Percentiles rank a stretch among this genome's conserved stretches.
Evolutionary conservation across 306 rosid species (phyloP).

Genomic region (Trichosanthes truncata): DNA sequence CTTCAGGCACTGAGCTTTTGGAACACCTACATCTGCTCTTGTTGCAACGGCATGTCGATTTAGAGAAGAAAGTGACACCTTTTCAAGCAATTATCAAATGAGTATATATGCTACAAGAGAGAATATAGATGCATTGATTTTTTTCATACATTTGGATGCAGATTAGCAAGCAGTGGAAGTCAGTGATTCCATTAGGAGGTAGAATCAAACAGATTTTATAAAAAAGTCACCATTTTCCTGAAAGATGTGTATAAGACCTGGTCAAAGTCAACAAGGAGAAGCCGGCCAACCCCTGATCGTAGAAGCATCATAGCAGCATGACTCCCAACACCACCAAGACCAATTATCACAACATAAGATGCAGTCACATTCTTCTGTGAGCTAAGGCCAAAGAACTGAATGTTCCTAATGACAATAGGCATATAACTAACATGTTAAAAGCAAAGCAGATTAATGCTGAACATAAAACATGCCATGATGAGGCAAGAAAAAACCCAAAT

Average conservation of each 20-base stretch:
- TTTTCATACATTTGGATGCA: not conserved
- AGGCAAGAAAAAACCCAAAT: not conserved
- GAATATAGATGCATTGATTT: not conserved
- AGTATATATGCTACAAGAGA: slow-evolving; percentile 18
- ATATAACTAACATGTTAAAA: not conserved
- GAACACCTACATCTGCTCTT: slow-evolving; percentile 93
- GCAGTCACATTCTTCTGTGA: slow-evolving; percentile 71
- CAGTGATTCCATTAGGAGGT: not conserved
- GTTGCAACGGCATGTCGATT: slow-evolving; percentile 99
- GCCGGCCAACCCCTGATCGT: slow-evolving; percentile 89
- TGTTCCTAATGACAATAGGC: slow-evolving; percentile 48
- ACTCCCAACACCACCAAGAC: slow-evolving; percentile 98
- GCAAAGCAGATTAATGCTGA: not conserved
- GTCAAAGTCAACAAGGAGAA: slow-evolving; percentile 93
- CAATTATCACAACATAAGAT: slow-evolving; percentile 89
- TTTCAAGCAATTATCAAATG: slow-evolving; percentile 39
- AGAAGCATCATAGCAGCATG: slow-evolving; percentile 93
- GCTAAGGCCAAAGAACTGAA: slow-evolving; percentile 76
- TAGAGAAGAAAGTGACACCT: slow-evolving; percentile 97
- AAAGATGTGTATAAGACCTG: slow-evolving; percentile 41
- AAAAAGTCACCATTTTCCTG: not conserved
- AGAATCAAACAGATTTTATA: not conserved
- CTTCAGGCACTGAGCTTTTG: slow-evolving; percentile 91
- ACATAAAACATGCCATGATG: not conserved
- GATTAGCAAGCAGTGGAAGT: not conserved